A percentile compares a stretch with the other conserved stretches of the same genome.
Conservation (phyloP, 2,329 filamentous ascomycete genomes). For the Xylariaceae sp. region DNA sequence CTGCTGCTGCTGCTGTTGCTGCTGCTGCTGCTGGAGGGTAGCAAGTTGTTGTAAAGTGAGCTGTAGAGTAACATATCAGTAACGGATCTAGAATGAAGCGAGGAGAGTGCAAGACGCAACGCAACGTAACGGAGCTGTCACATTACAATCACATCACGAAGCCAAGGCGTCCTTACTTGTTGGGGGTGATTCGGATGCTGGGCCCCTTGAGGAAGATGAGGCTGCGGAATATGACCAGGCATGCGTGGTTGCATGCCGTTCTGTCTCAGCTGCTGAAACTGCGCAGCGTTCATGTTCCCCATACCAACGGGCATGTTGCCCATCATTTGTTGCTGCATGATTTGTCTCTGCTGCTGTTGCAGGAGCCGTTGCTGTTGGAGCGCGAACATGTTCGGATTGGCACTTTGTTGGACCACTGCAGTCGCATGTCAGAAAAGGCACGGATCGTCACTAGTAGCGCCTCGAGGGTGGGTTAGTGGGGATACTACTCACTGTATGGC, state of each 20-base stretch:
- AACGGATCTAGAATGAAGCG: neutral
- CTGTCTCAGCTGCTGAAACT: constrained; percentile 41
- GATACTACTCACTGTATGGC: constrained; percentile 31
- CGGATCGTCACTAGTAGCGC: neutral
- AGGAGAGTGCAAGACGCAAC: neutral
- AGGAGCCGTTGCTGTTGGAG: constrained; percentile 25
- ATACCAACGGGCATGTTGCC: constrained; percentile 39
- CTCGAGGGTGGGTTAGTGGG: neutral
- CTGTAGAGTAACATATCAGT: constrained; percentile 18
- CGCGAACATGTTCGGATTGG: constrained; percentile 19
- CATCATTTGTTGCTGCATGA: constrained; percentile 33
- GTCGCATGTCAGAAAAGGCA: constrained; percentile 3
- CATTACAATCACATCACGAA: neutral
- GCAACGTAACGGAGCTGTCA: neutral
- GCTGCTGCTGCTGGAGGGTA: constrained; percentile 8
- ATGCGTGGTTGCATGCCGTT: constrained; percentile 35
- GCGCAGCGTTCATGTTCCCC: constrained; percentile 37
- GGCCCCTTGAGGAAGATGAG: constrained; percentile 32
- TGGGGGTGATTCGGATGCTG: constrained; percentile 28
- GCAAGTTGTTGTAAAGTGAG: constrained; percentile 27
- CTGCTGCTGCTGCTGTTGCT: constrained; percentile 27
- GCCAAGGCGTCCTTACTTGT: constrained; percentile 22
- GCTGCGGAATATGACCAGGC: constrained; percentile 40
- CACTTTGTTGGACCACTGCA: constrained; percentile 14
- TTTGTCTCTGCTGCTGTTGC: constrained; percentile 27